Evolutionary conservation across 345 rosid species (phyloP).

Genomic region (Dipteronia dyeriana): DNA sequence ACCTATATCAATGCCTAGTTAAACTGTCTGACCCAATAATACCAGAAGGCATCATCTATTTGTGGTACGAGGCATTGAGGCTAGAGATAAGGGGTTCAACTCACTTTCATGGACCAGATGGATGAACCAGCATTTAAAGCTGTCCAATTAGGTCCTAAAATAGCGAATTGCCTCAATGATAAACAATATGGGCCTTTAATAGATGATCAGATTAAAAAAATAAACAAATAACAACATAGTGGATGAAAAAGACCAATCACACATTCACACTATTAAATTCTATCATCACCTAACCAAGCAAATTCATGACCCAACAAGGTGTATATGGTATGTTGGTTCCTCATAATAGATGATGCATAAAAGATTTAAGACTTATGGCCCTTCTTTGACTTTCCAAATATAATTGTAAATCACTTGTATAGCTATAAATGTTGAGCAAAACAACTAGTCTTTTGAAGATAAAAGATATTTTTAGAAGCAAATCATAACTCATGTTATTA

Average conservation of each 20-base stretch:
- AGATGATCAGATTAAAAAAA: neutral
- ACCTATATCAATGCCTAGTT: neutral
- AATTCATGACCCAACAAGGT: neutral
- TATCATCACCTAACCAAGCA: neutral
- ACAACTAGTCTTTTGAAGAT: neutral
- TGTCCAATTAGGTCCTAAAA: neutral
- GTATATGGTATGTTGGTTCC: conserved; percentile 24
- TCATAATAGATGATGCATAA: conserved; percentile 16
- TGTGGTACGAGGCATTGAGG: neutral
- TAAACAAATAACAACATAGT: neutral
- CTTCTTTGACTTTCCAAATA: conserved; percentile 10
- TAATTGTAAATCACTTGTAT: neutral
- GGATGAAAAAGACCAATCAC: neutral
- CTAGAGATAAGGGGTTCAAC: neutral
- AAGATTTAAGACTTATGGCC: conserved; percentile 12
- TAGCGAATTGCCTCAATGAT: neutral
- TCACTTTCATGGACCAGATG: conserved; percentile 25
- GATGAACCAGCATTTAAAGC: conserved; percentile 15
- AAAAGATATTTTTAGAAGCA: neutral
- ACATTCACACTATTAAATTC: neutral
- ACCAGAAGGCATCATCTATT: neutral
- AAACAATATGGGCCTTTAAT: neutral
- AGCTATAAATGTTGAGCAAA: neutral
- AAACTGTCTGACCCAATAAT: conserved; percentile 6
- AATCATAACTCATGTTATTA: neutral